A percentile compares a stretch with the other conserved stretches of the same genome.
Evolutionary conservation across 495 filamentous ascomycete genomes (phyloP).

Genomic region (Neurospora sp.): DNA sequence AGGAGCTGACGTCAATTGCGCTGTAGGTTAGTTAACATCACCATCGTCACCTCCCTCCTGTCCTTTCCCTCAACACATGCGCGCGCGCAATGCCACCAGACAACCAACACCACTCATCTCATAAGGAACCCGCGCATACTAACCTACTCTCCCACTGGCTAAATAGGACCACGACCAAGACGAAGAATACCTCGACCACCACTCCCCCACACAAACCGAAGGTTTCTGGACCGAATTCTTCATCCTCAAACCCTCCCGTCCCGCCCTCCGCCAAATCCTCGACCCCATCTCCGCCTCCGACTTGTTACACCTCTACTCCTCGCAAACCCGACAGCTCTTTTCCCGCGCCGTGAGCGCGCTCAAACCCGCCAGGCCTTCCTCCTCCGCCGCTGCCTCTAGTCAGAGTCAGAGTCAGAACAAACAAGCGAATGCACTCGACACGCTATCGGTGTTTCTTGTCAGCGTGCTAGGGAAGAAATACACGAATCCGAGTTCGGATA

Average conservation of each 20-base stretch:
- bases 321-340: constrained; percentile 72
- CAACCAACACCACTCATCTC: not conserved
- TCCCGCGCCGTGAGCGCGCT: constrained; percentile 58
- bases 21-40: not conserved
- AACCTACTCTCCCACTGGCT: not conserved
- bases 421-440: not conserved
- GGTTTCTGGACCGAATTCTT: constrained; percentile 98
- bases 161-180: constrained; percentile 40
- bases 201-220: constrained; percentile 50
- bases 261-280: constrained; percentile 55
- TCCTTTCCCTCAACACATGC: not conserved
- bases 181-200: constrained; percentile 26
- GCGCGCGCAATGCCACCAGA: not conserved
- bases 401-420: not conserved
- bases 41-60: not conserved
- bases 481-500: constrained; percentile 90
- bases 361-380: constrained; percentile 19
- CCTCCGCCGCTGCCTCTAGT: not conserved
- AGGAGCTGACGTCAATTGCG: not conserved
- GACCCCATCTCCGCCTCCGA: constrained; percentile 60
- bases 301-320: constrained; percentile 54
- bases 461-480: constrained; percentile 79
- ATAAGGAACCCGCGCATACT: not conserved
- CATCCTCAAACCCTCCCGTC: constrained; percentile 66
- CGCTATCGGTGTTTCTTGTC: constrained; percentile 50